phyloP scores from a whole-genome alignment of 805 yeast species.

The Ogataea minuta region DNA sequence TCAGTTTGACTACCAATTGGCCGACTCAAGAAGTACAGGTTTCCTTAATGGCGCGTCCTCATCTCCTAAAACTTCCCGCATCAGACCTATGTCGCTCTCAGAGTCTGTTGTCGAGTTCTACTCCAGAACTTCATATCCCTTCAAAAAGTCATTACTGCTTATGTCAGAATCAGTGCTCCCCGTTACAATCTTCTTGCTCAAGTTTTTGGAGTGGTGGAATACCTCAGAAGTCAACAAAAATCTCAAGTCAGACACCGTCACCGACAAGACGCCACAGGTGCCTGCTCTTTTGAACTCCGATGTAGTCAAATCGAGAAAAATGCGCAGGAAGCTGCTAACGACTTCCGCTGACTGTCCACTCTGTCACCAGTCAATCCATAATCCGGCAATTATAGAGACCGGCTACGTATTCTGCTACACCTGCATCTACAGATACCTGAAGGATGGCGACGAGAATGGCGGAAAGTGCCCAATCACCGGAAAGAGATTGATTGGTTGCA shows the following conservation, averaged over 20 bases:
- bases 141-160: constrained; percentile 26
- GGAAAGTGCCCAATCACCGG: constrained; percentile 87
- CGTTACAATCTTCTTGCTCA: constrained; percentile 72
- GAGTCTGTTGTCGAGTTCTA: constrained; percentile 34
- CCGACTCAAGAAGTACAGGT: constrained; percentile 26
- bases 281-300: constrained; percentile 30
- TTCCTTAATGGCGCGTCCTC: constrained; percentile 12
- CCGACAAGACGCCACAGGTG: constrained; percentile 24
- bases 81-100: constrained; percentile 40
- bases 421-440: constrained; percentile 69
- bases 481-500: constrained; percentile 66
- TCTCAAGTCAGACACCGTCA: constrained; percentile 44
- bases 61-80: constrained; percentile 26
- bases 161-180: constrained; percentile 59
- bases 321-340: constrained; percentile 23
- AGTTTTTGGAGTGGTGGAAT: constrained; percentile 93
- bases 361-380: constrained; percentile 61
- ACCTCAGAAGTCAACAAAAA: constrained; percentile 64
- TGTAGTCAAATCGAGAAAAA: constrained; percentile 10
- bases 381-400: constrained; percentile 87
- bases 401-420: constrained; percentile 89
- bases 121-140: constrained; percentile 19
- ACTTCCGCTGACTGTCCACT: constrained; percentile 56
- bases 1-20: constrained; percentile 46
- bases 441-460: constrained; percentile 48